A percentile compares a stretch with the other conserved stretches of the same genome.
These are phyloP conservation scores for Syzygium aqueum DNA, from an alignment of 345 rosid species.

Conservation along the genomic window DNA sequence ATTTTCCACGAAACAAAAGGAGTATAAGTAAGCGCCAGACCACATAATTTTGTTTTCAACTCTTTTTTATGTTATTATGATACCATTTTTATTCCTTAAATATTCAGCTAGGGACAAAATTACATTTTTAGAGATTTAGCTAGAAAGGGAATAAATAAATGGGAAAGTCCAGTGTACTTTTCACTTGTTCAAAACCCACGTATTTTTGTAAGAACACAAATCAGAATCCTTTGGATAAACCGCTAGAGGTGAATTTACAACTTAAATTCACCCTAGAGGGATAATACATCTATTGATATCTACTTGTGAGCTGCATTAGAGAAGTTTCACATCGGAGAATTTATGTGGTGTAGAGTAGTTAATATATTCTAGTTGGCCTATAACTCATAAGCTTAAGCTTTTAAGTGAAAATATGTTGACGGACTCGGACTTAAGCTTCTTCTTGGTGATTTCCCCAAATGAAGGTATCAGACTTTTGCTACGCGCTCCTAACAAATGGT, in stretches of 20 bases:
- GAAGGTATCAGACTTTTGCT: too few species aligned
- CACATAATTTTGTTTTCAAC: background rate
- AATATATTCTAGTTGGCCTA: too few species aligned
- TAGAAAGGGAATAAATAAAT: background rate
- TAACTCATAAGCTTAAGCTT: too few species aligned
- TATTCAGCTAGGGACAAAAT: background rate
- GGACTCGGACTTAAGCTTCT: too few species aligned
- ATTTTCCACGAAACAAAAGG: too few species aligned
- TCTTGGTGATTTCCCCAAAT: too few species aligned
- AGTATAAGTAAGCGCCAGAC: background rate
- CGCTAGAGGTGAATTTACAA: background rate
- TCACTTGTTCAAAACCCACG: background rate
- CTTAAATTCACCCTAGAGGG: background rate
- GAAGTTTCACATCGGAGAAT: too few species aligned
- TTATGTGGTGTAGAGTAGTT: too few species aligned
- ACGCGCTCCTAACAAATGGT: too few species aligned
- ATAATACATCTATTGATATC: background rate
- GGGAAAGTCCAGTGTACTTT: background rate
- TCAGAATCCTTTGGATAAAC: background rate
- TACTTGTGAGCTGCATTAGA: too few species aligned
- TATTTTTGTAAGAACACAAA: background rate
- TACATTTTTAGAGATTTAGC: background rate
- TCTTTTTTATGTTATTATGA: background rate
- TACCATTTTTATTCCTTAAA: background rate
- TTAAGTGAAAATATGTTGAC: too few species aligned